A percentile compares a stretch with the other conserved stretches of the same genome.
Conservation (phyloP, 78 protist species). For the Cavenderia fasciculata region DNA sequence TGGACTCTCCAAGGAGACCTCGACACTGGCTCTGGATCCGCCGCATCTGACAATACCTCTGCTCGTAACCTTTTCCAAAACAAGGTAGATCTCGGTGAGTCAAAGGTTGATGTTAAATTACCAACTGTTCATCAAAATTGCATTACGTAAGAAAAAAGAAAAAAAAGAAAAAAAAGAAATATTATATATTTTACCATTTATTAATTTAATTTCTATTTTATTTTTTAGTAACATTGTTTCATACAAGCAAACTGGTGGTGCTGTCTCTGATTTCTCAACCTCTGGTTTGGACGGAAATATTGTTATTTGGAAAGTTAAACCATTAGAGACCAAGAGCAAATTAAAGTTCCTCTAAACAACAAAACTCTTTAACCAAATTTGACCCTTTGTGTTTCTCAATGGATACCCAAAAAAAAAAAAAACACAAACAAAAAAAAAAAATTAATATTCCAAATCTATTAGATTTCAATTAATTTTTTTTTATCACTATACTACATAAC, state of each 20-base stretch:
- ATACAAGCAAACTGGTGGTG: conserved; percentile 58
- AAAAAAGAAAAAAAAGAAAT: too few species aligned
- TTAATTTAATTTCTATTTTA: background rate
- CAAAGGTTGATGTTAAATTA: conserved; percentile 57
- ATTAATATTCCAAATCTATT: background rate
- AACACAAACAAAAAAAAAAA: background rate
- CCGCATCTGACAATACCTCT: conserved; percentile 44
- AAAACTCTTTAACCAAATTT: background rate
- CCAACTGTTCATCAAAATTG: conserved; percentile 88
- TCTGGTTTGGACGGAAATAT: conserved; percentile 89
- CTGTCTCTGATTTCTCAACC: conserved; percentile 82
- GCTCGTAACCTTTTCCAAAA: conserved; percentile 66
- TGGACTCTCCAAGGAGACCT: conserved; percentile 76
- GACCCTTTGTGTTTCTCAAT: background rate
- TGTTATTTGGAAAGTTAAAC: conserved; percentile 84
- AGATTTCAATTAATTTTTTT: background rate
- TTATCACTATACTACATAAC: background rate
- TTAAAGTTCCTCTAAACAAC: conserved; percentile 58
- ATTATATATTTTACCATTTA: background rate
- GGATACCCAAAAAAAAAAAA: background rate
- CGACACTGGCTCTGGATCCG: conserved; percentile 39
- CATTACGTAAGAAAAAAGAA: conserved; percentile 60
- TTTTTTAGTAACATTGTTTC: conserved; percentile 36
- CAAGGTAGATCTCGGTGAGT: conserved; percentile 73
- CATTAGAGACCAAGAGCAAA: conserved; percentile 60